Evolutionary conservation across 768 basidiomycete species (phyloP), one percentile per base, ranked within the genome.

Genomic region (Podaxis sp.): DNA sequence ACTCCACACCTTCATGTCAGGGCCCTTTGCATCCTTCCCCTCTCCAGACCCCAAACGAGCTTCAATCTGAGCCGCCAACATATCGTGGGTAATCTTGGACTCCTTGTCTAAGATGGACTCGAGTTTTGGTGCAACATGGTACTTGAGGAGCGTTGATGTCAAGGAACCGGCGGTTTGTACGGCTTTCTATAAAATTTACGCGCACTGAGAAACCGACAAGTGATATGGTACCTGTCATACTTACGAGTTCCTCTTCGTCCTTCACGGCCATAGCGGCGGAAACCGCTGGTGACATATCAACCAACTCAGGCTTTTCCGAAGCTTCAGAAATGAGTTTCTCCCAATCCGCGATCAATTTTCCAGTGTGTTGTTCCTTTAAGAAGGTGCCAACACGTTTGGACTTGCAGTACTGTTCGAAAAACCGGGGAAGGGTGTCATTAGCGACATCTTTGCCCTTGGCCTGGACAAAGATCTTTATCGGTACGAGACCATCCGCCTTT

Each of bases 1-100:
- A 68, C 81, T 84, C 95, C 96, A 98, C 17, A 96, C 86, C 71
- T 89, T 94, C 88, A 90, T 93, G 72, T 98, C 95, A 4, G 95
- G 93, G 2, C 89, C 89, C 70, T 92, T 94, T 2, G 85, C 87
- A 64, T 82, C 82, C 48, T 82, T 85, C 17, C 88, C 92, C 68
- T 91, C 89, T 48, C 90, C 92, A 19, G 89, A 92, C 11, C 96
- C 96, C 64, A 98, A 81, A 54, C 95, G 85, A 9, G 84, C 83
- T 76, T 99, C 96, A 53, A 98, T 90, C 73, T 94, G 87, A 38
- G 87, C 83, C 4, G 93, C 86, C 46, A 98, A 85, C 69, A 86
- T 81, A 67, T 95, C 93, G 70, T 99, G 96, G 0, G 93, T 84
- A 33, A 97, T 90, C 73, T 93, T 93, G 46, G 92, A 87, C 71